A percentile compares a stretch with the other conserved stretches of the same genome.
phyloP scores from a whole-genome alignment of 805 yeast species.

The Cyberlindnera nakhonratchasimensis region DNA sequence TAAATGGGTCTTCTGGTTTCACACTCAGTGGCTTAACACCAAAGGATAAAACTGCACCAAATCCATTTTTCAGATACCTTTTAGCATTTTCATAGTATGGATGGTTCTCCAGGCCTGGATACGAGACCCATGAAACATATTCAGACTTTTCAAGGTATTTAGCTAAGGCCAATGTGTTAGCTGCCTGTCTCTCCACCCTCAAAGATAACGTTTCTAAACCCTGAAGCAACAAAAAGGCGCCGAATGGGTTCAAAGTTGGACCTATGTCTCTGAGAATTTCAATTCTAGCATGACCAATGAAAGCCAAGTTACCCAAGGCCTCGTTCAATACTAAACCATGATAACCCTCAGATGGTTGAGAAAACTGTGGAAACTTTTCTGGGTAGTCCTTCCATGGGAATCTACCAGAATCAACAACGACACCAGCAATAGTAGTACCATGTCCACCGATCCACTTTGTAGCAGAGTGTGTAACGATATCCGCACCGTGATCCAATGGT shows the following conservation, averaged over 20 bases:
- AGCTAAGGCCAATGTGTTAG: slow-evolving; percentile 80
- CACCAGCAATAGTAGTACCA: slow-evolving; percentile 92
- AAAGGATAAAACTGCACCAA: slow-evolving; percentile 85
- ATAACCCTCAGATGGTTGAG: slow-evolving; percentile 88
- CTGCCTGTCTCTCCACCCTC: slow-evolving; percentile 89
- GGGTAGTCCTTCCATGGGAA: slow-evolving; percentile 89
- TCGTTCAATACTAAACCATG: slow-evolving; percentile 85
- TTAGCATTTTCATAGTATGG: slow-evolving; percentile 78
- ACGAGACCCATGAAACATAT: slow-evolving; percentile 85
- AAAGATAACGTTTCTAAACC: slow-evolving; percentile 93
- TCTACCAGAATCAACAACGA: slow-evolving; percentile 83
- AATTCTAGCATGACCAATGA: slow-evolving; percentile 72
- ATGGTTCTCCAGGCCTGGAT: slow-evolving; percentile 81
- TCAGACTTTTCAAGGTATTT: slow-evolving; percentile 66
- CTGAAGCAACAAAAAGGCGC: slow-evolving; percentile 77
- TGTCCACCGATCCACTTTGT: slow-evolving; percentile 99
- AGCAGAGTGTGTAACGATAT: slow-evolving; percentile 89
- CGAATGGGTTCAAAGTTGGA: slow-evolving; percentile 85
- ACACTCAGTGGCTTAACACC: slow-evolving; percentile 72
- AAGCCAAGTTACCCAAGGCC: slow-evolving; percentile 77
- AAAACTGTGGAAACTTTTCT: slow-evolving; percentile 86
- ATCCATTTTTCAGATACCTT: slow-evolving; percentile 76
- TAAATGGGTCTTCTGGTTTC: slow-evolving; percentile 54
- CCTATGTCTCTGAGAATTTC: slow-evolving; percentile 92
- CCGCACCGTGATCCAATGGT: slow-evolving; percentile 89